Percentiles rank a stretch among this genome's conserved stretches.
Evolutionary conservation across 2,329 filamentous ascomycete species (phyloP).

Genomic region (Didymella sp.): DNA sequence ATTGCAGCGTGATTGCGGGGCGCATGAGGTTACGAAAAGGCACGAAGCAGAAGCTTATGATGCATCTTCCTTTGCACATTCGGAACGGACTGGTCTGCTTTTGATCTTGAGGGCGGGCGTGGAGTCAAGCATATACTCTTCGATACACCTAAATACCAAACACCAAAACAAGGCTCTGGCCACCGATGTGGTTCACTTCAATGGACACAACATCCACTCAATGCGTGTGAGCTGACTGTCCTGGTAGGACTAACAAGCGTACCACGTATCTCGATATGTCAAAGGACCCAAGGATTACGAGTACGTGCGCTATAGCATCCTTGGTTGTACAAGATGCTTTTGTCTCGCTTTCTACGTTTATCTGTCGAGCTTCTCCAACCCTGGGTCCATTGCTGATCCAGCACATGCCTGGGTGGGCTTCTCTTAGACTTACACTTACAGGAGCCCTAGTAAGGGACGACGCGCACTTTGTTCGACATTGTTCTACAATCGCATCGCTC

Average conservation of each 20-base stretch:
- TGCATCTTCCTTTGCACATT: constrained; percentile 44
- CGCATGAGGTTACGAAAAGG: constrained; percentile 43
- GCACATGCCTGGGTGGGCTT: too few relatives aligned
- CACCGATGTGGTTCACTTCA: constrained; percentile 19
- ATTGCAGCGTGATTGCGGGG: constrained; percentile 31
- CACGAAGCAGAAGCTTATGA: constrained; percentile 38
- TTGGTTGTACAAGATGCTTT: neutral
- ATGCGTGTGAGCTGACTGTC: neutral
- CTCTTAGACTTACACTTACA: too few relatives aligned
- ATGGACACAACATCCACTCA: neutral
- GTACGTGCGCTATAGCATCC: neutral
- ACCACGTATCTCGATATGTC: neutral
- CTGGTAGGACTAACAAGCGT: neutral
- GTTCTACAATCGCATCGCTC: too few relatives aligned
- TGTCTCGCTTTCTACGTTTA: too few relatives aligned
- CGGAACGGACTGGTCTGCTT: constrained; percentile 39
- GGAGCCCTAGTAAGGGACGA: too few relatives aligned
- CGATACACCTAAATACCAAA: constrained; percentile 38
- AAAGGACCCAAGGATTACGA: too few relatives aligned
- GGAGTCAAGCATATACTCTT: constrained; percentile 45
- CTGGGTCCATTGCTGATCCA: too few relatives aligned
- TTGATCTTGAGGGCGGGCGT: constrained; percentile 34
- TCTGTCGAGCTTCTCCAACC: too few relatives aligned
- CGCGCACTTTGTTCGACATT: too few relatives aligned
- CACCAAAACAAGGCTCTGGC: constrained; percentile 38